Evolutionary conservation across 352 stramenopile species (phyloP).

Genomic region (Stramenopiles sp.): DNA sequence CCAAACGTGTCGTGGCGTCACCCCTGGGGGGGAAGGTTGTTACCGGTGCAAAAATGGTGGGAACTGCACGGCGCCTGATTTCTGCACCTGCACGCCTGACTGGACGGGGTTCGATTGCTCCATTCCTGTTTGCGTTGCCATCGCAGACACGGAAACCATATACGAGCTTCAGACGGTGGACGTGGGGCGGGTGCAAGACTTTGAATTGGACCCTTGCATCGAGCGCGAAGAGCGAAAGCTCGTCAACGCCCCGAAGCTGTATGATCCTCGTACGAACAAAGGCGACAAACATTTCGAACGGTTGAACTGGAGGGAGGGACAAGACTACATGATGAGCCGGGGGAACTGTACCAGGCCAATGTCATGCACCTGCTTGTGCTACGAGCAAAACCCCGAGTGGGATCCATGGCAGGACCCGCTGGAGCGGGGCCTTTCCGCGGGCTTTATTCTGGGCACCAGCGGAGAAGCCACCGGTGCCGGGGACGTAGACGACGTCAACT

Average conservation of each 20-base stretch:
- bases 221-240: no score
- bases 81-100: constrained; percentile 63
- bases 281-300: constrained; percentile 46
- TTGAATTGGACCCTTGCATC: no score
- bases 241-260: no score
- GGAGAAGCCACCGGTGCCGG: no score
- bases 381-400: no score
- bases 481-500: no score
- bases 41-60: constrained; percentile 80
- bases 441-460: constrained; percentile 74
- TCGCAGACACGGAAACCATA: constrained; percentile 35
- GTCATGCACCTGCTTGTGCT: constrained; percentile 70
- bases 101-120: constrained; percentile 83
- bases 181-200: no score
- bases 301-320: constrained; percentile 43
- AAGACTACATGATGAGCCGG: constrained; percentile 41
- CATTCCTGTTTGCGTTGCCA: constrained; percentile 59
- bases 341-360: constrained; percentile 74
- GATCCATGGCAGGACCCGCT: constrained; percentile 56
- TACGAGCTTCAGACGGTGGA: constrained; percentile 76
- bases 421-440: constrained; percentile 38
- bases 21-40: constrained; percentile 50
- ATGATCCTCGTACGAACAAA: no score
- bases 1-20: constrained; percentile 47
- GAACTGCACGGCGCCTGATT: constrained; percentile 59